Conservation (phyloP, 768 basidiomycete genomes). For the Pulveroboletus ravenelii region DNA sequence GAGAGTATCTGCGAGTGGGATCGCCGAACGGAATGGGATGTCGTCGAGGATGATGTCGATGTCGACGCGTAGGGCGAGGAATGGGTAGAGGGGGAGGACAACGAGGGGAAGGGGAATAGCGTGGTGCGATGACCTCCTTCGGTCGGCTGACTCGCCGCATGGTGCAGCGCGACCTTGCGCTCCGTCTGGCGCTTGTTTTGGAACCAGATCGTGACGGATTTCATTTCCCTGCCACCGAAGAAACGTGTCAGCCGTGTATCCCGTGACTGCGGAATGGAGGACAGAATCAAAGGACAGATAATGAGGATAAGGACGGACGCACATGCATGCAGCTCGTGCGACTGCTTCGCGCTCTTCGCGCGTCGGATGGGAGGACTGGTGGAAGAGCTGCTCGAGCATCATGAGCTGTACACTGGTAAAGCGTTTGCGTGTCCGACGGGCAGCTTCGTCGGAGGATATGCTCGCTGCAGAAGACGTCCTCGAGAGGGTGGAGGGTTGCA, state of each 20-base stretch:
- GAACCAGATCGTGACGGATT: slow-evolving; percentile 35
- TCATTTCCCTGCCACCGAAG: slow-evolving; percentile 26
- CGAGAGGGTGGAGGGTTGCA: slow-evolving; percentile 34
- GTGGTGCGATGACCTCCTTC: slow-evolving; percentile 12
- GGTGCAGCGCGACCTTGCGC: slow-evolving; percentile 48
- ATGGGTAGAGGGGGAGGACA: slow-evolving; percentile 12
- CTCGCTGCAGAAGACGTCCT: slow-evolving; percentile 56
- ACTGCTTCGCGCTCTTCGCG: slow-evolving; percentile 65
- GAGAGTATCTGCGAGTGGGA: slow-evolving; percentile 36
- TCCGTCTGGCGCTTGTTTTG: slow-evolving; percentile 41
- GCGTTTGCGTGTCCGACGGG: slow-evolving; percentile 63
- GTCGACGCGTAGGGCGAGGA: slow-evolving; percentile 22
- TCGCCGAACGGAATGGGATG: slow-evolving; percentile 27
- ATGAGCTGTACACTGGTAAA: slow-evolving; percentile 66
- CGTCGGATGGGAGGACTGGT: slow-evolving; percentile 69
- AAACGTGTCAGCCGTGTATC: slow-evolving; percentile 9
- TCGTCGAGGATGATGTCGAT: slow-evolving; percentile 19
- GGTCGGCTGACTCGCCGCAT: slow-evolving; percentile 21
- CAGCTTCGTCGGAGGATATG: slow-evolving; percentile 48
- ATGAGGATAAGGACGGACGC: slow-evolving; percentile 23
- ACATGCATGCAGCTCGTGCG: slow-evolving; percentile 62
- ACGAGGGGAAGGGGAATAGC: slow-evolving; percentile 17
- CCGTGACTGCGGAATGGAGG: neutral
- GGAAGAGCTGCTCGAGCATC: slow-evolving; percentile 70
- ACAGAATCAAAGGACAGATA: neutral